Evolutionary conservation across 495 filamentous ascomycete species (phyloP), one percentile per base, ranked within the genome.

Genomic region (Tuber magnatum): DNA sequence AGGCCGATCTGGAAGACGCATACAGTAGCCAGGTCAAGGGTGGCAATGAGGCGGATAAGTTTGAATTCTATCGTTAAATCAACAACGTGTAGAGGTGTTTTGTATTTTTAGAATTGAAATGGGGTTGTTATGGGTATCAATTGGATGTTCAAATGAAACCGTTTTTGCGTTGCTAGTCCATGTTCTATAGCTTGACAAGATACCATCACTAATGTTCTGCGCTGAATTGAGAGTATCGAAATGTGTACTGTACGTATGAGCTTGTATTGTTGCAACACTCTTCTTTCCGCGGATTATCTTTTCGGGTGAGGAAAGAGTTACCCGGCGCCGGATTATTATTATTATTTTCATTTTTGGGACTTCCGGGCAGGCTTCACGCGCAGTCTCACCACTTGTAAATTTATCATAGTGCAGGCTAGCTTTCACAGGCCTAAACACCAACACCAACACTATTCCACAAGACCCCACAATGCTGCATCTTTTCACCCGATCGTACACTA

Each of bases 1-100:
- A 98, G 85, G 88, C 87, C 68, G 95, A 99, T 83, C 86, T 99
- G 71, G 95, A 99, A 83, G 94, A 97, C 84, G 94, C 96, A 9
- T 99, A 99, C 82, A 90, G 92, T 20, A 93, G 91, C 81, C 95
- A 99, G 83, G 95, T 99, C 76, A 97, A 97, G 88, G 92, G 91
- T 73, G 88, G 91, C 71, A 89, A 88, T 71, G 94, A 97, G 83
- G 89, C 88, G 81, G 90, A 91, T 81, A 91, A 91, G 85, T 92
- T 91, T 82, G 90, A 91, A 80, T 92, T 92, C 82, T 92, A 92
- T 78, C 81, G 81, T 73, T 83, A 82, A 76, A 75, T 44, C 56
- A 65, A 16, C 56, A 35, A 12, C 32, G 56, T 35, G 56, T 35
- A 65, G 56, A 65, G 56, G 28, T 65, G 56, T 65, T 65, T 35